Evolutionary conservation across 2,329 filamentous ascomycete genomes (phyloP).

Genomic region (Dactylonectria estremocensis): DNA sequence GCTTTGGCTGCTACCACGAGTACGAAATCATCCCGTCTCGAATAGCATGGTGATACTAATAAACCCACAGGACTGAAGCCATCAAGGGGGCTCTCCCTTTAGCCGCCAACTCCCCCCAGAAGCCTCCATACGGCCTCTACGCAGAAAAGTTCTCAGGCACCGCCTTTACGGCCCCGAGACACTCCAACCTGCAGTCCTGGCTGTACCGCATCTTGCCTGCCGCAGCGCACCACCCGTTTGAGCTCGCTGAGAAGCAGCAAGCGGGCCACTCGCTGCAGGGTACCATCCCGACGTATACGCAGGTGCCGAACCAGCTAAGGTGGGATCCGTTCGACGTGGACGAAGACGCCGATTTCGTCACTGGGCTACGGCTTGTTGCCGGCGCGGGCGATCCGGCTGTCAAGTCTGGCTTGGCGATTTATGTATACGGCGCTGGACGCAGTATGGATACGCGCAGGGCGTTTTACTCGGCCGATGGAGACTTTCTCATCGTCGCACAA

Average conservation of each 20-base stretch:
- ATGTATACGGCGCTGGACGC: constrained; percentile 83
- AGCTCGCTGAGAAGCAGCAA: constrained; percentile 53
- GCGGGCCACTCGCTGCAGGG: constrained; percentile 39
- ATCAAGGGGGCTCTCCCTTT: constrained; percentile 18
- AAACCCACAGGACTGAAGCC: constrained; percentile 8
- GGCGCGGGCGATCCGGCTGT: constrained; percentile 85
- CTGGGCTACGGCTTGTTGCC: constrained; percentile 77
- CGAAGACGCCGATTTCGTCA: constrained; percentile 68
- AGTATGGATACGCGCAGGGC: constrained; percentile 81
- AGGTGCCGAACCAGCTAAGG: constrained; percentile 81
- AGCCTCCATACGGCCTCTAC: constrained; percentile 83
- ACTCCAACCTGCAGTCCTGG: constrained; percentile 80
- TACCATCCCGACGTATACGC: constrained; percentile 51
- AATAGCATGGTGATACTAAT: too few relatives aligned
- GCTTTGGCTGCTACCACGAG: constrained; percentile 25
- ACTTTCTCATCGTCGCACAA: constrained; percentile 83
- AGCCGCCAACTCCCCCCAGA: constrained; percentile 64
- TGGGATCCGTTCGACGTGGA: constrained; percentile 88
- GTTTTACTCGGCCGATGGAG: constrained; percentile 89
- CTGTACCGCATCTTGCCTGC: constrained; percentile 79
- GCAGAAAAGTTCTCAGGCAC: constrained; percentile 84
- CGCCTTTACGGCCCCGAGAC: constrained; percentile 78
- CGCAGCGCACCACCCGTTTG: constrained; percentile 71
- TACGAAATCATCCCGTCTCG: neutral
- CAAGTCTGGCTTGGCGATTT: constrained; percentile 88